A percentile compares a stretch with the other conserved stretches of the same genome.
These are phyloP conservation scores for Earliella scabrosa DNA, from an alignment of 1,284 basidiomycete species.

Conservation along the genomic window DNA sequence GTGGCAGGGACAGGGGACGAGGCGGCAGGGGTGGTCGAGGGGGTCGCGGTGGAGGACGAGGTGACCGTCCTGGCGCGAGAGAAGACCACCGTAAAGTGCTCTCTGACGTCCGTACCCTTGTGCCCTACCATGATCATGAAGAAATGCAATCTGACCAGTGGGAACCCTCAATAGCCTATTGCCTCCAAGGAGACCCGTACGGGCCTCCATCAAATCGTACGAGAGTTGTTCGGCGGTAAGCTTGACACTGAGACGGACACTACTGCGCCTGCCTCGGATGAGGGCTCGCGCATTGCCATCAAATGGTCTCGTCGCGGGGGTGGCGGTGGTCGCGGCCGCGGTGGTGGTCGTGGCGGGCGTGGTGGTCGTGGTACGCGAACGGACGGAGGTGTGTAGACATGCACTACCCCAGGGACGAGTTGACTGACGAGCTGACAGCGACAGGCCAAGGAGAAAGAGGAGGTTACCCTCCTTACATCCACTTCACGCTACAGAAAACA, in stretches of 20 bases:
- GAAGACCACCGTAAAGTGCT: slow-evolving; percentile 78
- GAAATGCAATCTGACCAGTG: slow-evolving; percentile 26
- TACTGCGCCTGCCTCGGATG: slow-evolving; percentile 51
- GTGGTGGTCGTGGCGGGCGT: slow-evolving; percentile 17
- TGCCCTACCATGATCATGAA: slow-evolving; percentile 15
- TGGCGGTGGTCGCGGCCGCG: slow-evolving; percentile 48
- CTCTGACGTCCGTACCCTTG: slow-evolving; percentile 66
- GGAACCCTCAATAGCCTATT: slow-evolving; percentile 64
- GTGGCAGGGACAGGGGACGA: slow-evolving; percentile 48
- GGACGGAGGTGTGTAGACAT: slow-evolving; percentile 37
- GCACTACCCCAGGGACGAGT: not conserved
- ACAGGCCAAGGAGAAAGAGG: slow-evolving; percentile 47
- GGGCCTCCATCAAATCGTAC: slow-evolving; percentile 80
- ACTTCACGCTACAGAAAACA: slow-evolving; percentile 97
- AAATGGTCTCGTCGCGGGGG: slow-evolving; percentile 66
- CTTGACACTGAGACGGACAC: slow-evolving; percentile 83
- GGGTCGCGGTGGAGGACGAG: slow-evolving; percentile 43
- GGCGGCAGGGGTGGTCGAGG: slow-evolving; percentile 51
- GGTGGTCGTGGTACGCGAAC: slow-evolving; percentile 48
- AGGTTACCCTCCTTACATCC: slow-evolving; percentile 88
- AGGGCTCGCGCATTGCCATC: slow-evolving; percentile 72
- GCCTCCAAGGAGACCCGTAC: slow-evolving; percentile 82
- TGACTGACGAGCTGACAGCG: not conserved
- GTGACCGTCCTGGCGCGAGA: slow-evolving; percentile 43
- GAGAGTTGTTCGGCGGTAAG: slow-evolving; percentile 82